Conservation (phyloP, 2,329 filamentous ascomycete genomes). For the Apiospora sp. region DNA sequence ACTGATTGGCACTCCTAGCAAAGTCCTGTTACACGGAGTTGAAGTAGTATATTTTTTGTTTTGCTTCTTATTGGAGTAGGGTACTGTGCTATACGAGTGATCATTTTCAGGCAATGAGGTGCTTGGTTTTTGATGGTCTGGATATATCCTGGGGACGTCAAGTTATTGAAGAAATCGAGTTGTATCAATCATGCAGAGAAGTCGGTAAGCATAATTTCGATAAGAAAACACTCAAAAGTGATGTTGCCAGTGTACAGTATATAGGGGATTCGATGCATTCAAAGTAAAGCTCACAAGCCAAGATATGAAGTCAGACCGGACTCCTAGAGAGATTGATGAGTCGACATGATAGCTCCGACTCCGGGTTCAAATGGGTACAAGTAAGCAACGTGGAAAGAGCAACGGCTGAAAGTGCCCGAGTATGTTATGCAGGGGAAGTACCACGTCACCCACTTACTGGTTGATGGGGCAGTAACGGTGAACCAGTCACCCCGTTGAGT, state of each 20-base stretch:
- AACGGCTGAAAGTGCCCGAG: neutral
- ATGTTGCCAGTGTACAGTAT: neutral
- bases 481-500: neutral
- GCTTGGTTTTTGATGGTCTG: neutral
- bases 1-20: neutral
- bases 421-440: neutral
- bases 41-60: neutral
- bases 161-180: neutral
- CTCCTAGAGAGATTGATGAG: slow-evolving; percentile 3
- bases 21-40: neutral
- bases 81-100: neutral
- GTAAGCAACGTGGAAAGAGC: neutral
- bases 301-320: neutral
- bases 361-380: neutral
- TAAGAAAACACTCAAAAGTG: neutral
- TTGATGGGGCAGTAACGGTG: neutral
- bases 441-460: slow-evolving; percentile 6
- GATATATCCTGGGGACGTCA: neutral
- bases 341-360: slow-evolving; percentile 15
- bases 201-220: slow-evolving; percentile 3
- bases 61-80: slow-evolving; percentile 2
- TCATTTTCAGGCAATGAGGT: slow-evolving; percentile 19
- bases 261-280: neutral
- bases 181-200: neutral
- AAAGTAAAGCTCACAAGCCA: neutral